phyloP scores from a whole-genome alignment of 78 protist genomes.

The Dictyostelium brefeldianum region DNA sequence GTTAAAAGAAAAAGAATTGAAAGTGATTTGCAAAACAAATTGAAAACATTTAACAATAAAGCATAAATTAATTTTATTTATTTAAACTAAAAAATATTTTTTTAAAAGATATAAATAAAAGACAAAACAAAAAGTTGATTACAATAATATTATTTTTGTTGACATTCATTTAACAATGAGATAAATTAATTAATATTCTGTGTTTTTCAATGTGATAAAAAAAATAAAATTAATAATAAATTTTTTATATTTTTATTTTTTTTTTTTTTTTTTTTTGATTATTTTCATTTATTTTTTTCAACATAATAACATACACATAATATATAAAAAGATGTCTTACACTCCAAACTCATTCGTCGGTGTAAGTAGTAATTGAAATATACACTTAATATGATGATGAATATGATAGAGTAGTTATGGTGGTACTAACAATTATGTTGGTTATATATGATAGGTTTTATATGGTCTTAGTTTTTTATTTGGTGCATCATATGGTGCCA shows the following conservation, averaged over 20 bases:
- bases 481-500: constrained; percentile 4
- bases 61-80: too few species aligned
- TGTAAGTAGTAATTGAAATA: constrained; percentile 13
- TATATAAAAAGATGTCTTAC: constrained; percentile 7
- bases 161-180: too few species aligned
- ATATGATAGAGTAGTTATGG: too few species aligned
- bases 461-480: constrained; percentile 3
- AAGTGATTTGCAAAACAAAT: too few species aligned
- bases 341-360: constrained; percentile 48
- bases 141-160: too few species aligned
- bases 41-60: too few species aligned
- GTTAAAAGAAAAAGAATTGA: too few species aligned
- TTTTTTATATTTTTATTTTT: constrained; percentile 3
- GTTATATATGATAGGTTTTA: background rate
- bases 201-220: too few species aligned
- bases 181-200: too few species aligned
- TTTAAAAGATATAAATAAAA: background rate
- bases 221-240: constrained; percentile 7
- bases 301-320: background rate
- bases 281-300: background rate
- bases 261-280: background rate
- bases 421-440: background rate
- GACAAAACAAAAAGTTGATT: background rate
- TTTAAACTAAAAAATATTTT: too few species aligned
- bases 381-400: too few species aligned